Conservation (phyloP, 75 land plant species). For the Chamaecyparis obtusa region DNA sequence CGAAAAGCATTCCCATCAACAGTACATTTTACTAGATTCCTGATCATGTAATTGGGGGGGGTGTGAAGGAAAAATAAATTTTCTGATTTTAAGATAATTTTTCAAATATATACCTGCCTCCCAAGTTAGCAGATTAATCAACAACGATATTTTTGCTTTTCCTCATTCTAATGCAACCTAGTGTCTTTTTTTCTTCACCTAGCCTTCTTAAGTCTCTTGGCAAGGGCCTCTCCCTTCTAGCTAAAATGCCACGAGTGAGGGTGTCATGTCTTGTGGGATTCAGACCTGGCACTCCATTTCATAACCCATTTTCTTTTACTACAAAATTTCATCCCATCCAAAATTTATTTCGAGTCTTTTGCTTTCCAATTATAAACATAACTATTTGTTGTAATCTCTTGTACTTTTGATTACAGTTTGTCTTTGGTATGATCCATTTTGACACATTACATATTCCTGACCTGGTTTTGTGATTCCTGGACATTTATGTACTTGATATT, state of each 20-base stretch:
- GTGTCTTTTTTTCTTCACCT: neutral
- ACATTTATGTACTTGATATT: no score
- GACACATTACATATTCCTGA: neutral
- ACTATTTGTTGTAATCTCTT: no score
- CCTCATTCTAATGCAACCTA: neutral
- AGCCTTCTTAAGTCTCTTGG: no score
- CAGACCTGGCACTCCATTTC: no score
- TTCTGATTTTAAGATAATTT: neutral
- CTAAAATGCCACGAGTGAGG: neutral
- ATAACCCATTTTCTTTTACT: no score
- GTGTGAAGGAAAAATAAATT: neutral
- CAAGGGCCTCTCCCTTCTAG: neutral
- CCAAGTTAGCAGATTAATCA: neutral
- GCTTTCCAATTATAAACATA: no score
- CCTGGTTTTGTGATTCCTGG: neutral
- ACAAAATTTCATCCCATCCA: no score
- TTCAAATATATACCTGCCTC: neutral
- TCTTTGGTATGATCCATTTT: neutral
- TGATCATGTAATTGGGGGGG: neutral
- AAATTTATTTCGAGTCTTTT: no score
- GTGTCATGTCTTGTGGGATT: neutral
- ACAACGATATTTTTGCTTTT: neutral
- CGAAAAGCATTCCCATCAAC: neutral
- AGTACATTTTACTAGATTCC: neutral
- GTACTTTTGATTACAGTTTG: no score